phyloP scores from a whole-genome alignment of 2,329 filamentous ascomycete genomes.

The Ophiosphaerella korrae region DNA sequence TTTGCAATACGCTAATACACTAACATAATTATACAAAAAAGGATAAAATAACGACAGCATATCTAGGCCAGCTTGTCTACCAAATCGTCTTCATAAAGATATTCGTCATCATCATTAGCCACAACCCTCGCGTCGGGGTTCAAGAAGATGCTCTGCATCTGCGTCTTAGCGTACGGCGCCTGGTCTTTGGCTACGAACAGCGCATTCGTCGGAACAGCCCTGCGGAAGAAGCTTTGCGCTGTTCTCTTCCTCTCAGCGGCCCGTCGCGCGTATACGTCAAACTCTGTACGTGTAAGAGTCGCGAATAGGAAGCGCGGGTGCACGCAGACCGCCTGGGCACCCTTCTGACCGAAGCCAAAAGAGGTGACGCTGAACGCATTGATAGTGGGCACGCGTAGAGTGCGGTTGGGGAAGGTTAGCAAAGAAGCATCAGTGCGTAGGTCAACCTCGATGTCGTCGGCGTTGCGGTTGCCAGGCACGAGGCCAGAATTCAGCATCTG shows the following conservation, averaged over 20 bases:
- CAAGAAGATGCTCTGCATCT: constrained; percentile 81
- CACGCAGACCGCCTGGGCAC: constrained; percentile 93
- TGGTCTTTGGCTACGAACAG: constrained; percentile 95
- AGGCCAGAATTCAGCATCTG: constrained; percentile 93
- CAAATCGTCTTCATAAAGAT: too few species aligned
- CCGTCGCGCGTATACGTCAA: constrained; percentile 76
- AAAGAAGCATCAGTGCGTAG: constrained; percentile 96
- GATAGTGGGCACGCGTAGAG: constrained; percentile 72
- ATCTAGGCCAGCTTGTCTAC: too few species aligned
- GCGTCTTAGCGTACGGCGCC: constrained; percentile 87
- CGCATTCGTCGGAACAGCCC: constrained; percentile 95
- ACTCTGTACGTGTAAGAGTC: constrained; percentile 75
- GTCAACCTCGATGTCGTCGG: constrained; percentile 92
- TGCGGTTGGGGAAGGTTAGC: constrained; percentile 93
- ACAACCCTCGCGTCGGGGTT: constrained; percentile 79
- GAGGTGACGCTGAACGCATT: constrained; percentile 99
- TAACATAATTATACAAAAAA: too few species aligned
- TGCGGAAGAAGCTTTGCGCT: constrained; percentile 99
- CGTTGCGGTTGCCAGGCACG: constrained; percentile 96
- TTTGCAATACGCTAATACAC: too few species aligned
- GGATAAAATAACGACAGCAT: too few species aligned
- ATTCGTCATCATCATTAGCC: too few species aligned
- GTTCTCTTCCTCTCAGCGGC: constrained; percentile 84
- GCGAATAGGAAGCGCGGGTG: constrained; percentile 96
- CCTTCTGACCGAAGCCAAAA: constrained; percentile 99